Evolutionary conservation across 2,329 filamentous ascomycete genomes (phyloP), one percentile per base, ranked within the genome.

Genomic region (Trichophyton verrucosum): DNA sequence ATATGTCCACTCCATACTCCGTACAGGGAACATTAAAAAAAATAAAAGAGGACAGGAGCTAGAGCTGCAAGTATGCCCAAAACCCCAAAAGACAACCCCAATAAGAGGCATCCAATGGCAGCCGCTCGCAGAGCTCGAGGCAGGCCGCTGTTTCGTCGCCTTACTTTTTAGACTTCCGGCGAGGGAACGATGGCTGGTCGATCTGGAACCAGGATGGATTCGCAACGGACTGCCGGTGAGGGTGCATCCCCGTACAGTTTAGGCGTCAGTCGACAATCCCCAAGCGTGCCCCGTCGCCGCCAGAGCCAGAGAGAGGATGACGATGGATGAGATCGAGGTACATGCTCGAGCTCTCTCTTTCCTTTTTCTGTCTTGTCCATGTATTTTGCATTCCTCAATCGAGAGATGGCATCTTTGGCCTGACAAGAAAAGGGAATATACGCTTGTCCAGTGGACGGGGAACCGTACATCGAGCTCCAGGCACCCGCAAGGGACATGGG

Each of bases 31-130:
- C 27, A 30, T 30, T 7, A 6, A 27, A 27, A 27, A 27, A 27
- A 27, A 27, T 27, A 38, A 40, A 44, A 27, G 22, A 44, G 55
- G 55, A 15, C 38, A 13, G 20, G 30, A 30, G 61, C 46, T 58
- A 55, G 57, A 62, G 49, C 49, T 62, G 64, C 64, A 65, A 44
- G 64, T 64, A 40, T 65, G 63, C 64, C 64, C 64, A 65, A 65
- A 61, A 57, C 51, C 55, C 56, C 56, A 47, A 47, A 30, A 57
- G n/a, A 42, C 55, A 57, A 53, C 44, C 58, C 63, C 59, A 66
- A 66, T 65, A 60, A 64, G 63, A 70, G 72, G 71, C 71, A 71
- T 69, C 71, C 71, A 73, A 73, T 73, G 60, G 65, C 60, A 59
- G 60, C 20, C 44, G 24, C 46, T 62, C 66, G 65, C 62, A 67